A percentile compares a stretch with the other conserved stretches of the same genome.
These are phyloP conservation scores for Solanum commersonii DNA, from an alignment of 257 asterid species.

Conservation along the genomic window DNA sequence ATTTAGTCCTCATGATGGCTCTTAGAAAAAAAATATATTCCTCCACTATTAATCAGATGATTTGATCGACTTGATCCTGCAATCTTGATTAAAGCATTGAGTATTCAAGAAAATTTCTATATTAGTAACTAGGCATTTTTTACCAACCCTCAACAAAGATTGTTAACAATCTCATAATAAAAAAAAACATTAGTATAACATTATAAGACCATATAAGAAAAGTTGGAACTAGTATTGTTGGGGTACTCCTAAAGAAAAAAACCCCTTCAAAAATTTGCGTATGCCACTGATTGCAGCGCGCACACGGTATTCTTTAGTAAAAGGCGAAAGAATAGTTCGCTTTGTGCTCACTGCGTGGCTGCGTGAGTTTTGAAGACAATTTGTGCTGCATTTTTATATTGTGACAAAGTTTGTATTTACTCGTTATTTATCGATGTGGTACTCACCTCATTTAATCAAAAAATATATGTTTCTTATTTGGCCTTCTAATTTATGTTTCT, in stretches of 20 bases:
- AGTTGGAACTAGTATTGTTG: background rate
- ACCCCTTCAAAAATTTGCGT: background rate
- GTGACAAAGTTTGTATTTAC: background rate
- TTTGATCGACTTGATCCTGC: too few relatives aligned
- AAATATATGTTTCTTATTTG: too few relatives aligned
- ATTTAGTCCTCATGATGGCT: background rate
- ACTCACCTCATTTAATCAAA: too few relatives aligned
- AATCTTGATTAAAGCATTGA: background rate
- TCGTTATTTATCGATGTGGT: background rate
- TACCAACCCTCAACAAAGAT: too few relatives aligned
- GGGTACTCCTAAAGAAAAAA: background rate
- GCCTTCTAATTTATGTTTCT: too few relatives aligned
- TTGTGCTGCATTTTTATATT: background rate
- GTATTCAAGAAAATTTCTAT: too few relatives aligned
- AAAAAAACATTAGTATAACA: too few relatives aligned
- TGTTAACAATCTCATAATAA: too few relatives aligned
- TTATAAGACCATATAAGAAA: too few relatives aligned
- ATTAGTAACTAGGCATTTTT: too few relatives aligned
- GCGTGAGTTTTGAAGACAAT: fast-evolving
- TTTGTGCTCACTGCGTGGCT: background rate
- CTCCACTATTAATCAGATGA: background rate
- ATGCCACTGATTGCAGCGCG: background rate
- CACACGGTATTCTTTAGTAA: background rate
- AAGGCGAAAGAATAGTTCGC: background rate
- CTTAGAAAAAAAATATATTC: background rate